Percentiles rank a stretch among this genome's conserved stretches.
These are phyloP conservation scores for Xerocomellus amylosporus DNA, from an alignment of 768 basidiomycete species.

Conservation along the genomic window DNA sequence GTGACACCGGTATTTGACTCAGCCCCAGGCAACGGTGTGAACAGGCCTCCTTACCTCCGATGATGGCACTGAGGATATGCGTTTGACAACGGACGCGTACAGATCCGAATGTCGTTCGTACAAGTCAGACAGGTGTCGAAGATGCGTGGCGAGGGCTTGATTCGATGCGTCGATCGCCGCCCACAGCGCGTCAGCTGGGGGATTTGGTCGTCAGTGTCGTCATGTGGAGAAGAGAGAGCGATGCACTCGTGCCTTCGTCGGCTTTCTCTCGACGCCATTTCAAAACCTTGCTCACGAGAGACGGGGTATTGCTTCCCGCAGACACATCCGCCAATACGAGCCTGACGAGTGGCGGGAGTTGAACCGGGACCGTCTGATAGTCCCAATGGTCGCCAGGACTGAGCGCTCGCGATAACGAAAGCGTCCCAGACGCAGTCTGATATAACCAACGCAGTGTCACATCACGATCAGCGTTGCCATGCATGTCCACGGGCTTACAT, in stretches of 20 bases:
- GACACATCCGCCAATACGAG: conserved; percentile 95
- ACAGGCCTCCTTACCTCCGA: conserved; percentile 43
- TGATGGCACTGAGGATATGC: conserved; percentile 57
- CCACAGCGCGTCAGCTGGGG: conserved; percentile 63
- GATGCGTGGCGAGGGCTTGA: conserved; percentile 51
- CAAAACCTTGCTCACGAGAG: conserved; percentile 86
- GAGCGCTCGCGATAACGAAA: conserved; percentile 51
- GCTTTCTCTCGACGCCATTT: conserved; percentile 77
- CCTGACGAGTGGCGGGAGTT: conserved; percentile 78
- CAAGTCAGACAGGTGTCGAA: conserved; percentile 50
- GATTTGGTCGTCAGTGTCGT: background rate
- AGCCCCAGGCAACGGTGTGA: background rate
- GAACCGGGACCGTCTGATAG: conserved; percentile 62
- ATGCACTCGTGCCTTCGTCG: conserved; percentile 44
- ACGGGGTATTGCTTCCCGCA: conserved; percentile 94
- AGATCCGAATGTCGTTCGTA: conserved; percentile 44
- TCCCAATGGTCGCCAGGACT: conserved; percentile 66
- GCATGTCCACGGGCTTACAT: conserved; percentile 18
- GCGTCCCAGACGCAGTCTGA: conserved; percentile 14
- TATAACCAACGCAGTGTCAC: background rate
- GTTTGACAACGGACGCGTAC: conserved; percentile 60
- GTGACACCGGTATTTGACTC: background rate
- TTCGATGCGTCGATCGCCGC: conserved; percentile 60
- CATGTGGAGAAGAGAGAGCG: background rate
- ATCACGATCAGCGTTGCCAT: background rate